phyloP scores from a whole-genome alignment of 106 monocot genomes.

The Dactylorhiza incarnata region DNA sequence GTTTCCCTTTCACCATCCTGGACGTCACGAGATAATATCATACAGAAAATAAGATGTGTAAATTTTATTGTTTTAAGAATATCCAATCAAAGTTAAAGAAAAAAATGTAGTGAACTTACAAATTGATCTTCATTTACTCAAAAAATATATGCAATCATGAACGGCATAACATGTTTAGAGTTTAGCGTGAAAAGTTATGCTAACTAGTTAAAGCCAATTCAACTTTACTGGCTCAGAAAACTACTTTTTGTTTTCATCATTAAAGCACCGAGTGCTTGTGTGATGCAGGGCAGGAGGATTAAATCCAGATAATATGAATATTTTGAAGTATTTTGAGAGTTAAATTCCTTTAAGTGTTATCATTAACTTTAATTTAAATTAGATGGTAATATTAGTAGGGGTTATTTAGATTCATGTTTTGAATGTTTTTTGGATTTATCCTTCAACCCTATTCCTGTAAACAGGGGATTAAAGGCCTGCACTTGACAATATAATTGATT shows the following conservation, averaged over 20 bases:
- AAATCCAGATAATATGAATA: too few relatives aligned
- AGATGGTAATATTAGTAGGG: too few relatives aligned
- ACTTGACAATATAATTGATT: too few relatives aligned
- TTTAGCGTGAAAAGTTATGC: background rate
- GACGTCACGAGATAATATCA: background rate
- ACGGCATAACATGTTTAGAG: background rate
- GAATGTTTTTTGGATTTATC: too few relatives aligned
- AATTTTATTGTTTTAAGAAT: background rate
- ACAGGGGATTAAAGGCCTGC: too few relatives aligned
- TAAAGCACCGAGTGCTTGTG: background rate
- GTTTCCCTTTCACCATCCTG: background rate
- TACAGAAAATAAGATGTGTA: background rate
- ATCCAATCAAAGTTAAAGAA: background rate
- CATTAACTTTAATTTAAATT: too few relatives aligned
- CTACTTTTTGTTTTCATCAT: background rate
- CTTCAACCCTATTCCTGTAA: too few relatives aligned
- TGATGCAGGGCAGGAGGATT: too few relatives aligned
- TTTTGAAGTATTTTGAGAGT: too few relatives aligned
- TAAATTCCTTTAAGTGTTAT: too few relatives aligned
- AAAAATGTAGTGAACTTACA: background rate
- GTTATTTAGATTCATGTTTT: too few relatives aligned
- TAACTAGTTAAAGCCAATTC: background rate
- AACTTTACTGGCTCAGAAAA: background rate
- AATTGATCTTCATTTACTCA: background rate
- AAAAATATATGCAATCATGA: background rate